A percentile compares a stretch with the other conserved stretches of the same genome.
These are phyloP conservation scores for Nannochloris sp. DNA, from an alignment of 139 green algal genomes.

Conservation along the genomic window DNA sequence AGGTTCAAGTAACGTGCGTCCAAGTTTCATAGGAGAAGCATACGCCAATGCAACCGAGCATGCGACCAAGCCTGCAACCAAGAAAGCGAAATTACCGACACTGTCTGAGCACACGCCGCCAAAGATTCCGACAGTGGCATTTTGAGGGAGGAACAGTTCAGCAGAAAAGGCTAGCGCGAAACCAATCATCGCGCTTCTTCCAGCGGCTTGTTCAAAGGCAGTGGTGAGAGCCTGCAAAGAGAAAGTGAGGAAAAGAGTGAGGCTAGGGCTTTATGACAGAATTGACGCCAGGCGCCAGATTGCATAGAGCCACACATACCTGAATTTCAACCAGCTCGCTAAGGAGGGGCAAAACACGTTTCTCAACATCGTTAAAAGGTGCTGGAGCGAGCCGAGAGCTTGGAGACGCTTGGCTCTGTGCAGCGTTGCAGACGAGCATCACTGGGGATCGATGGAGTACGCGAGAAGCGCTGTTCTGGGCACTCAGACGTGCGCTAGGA, in stretches of 20 bases:
- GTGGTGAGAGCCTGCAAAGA: conserved; percentile 1
- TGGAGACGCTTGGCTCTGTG: too few species aligned
- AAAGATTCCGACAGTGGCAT: conserved; percentile 16
- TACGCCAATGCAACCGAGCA: neutral
- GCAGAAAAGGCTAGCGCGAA: conserved; percentile 1
- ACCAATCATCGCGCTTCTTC: conserved; percentile 29
- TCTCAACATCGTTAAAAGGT: neutral
- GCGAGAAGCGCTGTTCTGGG: too few species aligned
- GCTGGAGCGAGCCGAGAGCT: too few species aligned
- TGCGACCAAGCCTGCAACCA: conserved; percentile 8
- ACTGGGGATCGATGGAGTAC: too few species aligned
- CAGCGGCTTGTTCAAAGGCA: conserved; percentile 20
- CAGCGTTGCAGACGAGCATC: too few species aligned
- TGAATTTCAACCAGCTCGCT: conserved; percentile 2
- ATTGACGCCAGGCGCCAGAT: too few species aligned
- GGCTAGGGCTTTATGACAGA: neutral
- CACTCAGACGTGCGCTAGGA: too few species aligned
- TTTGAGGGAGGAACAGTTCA: conserved; percentile 5
- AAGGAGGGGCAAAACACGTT: neutral
- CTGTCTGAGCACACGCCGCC: neutral
- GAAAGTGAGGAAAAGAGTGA: neutral
- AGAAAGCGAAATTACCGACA: neutral
- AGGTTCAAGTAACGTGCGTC: conserved; percentile 8
- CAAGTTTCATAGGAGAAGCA: neutral
- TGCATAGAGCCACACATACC: too few species aligned